A percentile compares a stretch with the other conserved stretches of the same genome.
Conservation (phyloP, 225 moss, liverwort and hornwort species). For the Marchantia paleacea region DNA sequence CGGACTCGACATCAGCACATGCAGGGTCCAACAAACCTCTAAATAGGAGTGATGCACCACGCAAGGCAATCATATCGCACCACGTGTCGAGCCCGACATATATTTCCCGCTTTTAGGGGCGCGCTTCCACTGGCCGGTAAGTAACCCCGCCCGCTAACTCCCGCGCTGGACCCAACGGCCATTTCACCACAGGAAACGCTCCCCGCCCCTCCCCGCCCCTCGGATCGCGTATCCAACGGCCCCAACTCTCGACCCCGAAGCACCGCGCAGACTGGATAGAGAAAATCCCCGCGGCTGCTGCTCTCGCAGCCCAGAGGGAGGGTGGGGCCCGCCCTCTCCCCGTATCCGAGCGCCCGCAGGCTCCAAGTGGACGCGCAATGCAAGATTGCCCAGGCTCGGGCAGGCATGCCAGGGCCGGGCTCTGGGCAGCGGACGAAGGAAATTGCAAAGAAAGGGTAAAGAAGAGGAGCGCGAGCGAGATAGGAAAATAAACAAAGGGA, state of each 20-base stretch:
- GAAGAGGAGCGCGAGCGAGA: too few species aligned
- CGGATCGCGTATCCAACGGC: not conserved
- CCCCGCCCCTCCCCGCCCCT: not conserved
- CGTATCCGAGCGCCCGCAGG: not conserved
- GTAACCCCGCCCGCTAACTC: not conserved
- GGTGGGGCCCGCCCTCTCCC: not conserved
- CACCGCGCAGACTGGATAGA: conserved; percentile 1
- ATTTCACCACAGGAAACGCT: not conserved
- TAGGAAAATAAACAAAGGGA: too few species aligned
- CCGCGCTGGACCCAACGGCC: not conserved
- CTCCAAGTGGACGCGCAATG: not conserved
- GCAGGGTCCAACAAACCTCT: not conserved
- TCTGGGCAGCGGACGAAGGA: not conserved
- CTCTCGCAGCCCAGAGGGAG: too few species aligned
- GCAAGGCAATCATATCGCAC: not conserved
- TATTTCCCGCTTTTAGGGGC: conserved; percentile 4
- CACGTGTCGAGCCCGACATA: not conserved
- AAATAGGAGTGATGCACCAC: not conserved
- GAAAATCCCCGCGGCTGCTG: conserved; percentile 3
- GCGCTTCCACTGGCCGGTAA: conserved; percentile 5
- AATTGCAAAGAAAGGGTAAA: not conserved
- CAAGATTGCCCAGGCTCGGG: not conserved
- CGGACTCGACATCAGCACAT: not conserved
- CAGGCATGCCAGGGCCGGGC: not conserved
- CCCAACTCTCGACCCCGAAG: not conserved